Percentiles rank a stretch among this genome's conserved stretches.
Conservation (phyloP, 1,284 basidiomycete genomes). For the Microbotryum silenes-acaulis region DNA sequence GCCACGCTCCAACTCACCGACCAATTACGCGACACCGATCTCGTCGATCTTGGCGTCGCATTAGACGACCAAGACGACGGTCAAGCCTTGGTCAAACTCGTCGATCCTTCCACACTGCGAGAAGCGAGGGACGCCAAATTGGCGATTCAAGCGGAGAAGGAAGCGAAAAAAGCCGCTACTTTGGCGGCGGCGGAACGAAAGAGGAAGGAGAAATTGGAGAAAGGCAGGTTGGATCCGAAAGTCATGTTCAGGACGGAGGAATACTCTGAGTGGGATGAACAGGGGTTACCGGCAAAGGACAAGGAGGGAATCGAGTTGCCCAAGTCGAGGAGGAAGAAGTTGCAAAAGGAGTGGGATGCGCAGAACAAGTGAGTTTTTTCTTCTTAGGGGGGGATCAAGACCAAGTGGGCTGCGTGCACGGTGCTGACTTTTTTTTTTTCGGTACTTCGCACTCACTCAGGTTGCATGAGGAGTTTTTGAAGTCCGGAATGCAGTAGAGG, state of each 20-base stretch:
- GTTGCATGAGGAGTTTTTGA: slow-evolving; percentile 28
- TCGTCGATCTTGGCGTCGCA: slow-evolving; percentile 87
- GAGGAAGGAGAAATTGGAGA: slow-evolving; percentile 68
- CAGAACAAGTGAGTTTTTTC: slow-evolving; percentile 57
- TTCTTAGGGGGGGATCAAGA: neutral
- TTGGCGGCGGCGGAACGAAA: slow-evolving; percentile 67
- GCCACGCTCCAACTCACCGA: slow-evolving; percentile 80
- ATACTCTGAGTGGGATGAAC: slow-evolving; percentile 67
- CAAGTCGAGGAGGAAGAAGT: slow-evolving; percentile 73
- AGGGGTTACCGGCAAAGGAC: slow-evolving; percentile 77
- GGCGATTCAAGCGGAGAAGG: slow-evolving; percentile 60
- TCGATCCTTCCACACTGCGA: slow-evolving; percentile 72
- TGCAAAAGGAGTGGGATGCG: slow-evolving; percentile 64
- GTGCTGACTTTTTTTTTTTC: neutral
- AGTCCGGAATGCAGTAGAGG: neutral
- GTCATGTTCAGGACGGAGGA: slow-evolving; percentile 60
- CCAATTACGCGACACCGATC: slow-evolving; percentile 77
- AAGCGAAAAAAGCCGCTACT: slow-evolving; percentile 67
- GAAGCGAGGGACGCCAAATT: slow-evolving; percentile 83
- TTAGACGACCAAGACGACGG: slow-evolving; percentile 96
- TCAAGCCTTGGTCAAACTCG: slow-evolving; percentile 88
- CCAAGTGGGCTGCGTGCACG: neutral
- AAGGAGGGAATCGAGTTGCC: slow-evolving; percentile 73
- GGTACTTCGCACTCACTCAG: neutral
- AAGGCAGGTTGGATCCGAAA: slow-evolving; percentile 64